These are phyloP conservation scores for Aleurites moluccanus DNA, from an alignment of 441 rosid species.

Conservation along the genomic window DNA sequence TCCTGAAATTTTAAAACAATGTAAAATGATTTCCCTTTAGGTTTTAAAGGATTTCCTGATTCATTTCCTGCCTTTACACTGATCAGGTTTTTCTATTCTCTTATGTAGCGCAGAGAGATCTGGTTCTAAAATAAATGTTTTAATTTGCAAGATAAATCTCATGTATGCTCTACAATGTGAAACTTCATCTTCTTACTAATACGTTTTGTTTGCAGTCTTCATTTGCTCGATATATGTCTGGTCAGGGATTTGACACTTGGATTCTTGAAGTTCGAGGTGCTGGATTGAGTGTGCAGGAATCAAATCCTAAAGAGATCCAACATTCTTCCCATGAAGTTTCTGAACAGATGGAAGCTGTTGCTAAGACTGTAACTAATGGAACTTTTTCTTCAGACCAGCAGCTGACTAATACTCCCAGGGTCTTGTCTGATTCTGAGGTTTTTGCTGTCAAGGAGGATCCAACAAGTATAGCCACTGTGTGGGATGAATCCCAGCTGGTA, in stretches of 20 bases:
- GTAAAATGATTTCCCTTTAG: conserved; percentile 2
- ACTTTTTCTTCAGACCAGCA: conserved; percentile 31
- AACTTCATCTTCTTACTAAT: conserved; percentile 1
- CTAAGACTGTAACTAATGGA: conserved; percentile 39
- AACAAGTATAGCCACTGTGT: conserved; percentile 34
- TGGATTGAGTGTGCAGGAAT: conserved; percentile 69
- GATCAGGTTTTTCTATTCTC: not conserved
- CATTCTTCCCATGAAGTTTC: conserved; percentile 52
- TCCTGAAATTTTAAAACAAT: not conserved
- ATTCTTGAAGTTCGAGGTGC: conserved; percentile 96
- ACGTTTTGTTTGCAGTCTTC: conserved; percentile 57
- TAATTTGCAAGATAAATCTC: not conserved
- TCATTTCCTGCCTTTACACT: not conserved
- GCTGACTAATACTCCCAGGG: conserved; percentile 28
- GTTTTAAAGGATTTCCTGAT: not conserved
- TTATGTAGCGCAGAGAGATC: not conserved
- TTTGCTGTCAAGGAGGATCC: conserved; percentile 41
- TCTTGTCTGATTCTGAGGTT: conserved; percentile 32
- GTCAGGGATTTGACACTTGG: conserved; percentile 97
- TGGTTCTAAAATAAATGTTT: not conserved
- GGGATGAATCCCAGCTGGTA: conserved; percentile 80
- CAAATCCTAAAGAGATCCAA: conserved; percentile 50
- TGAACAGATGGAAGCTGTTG: conserved; percentile 60
- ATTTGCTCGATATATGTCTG: conserved; percentile 84
- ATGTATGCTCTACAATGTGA: not conserved